phyloP scores from a whole-genome alignment of 2,329 filamentous ascomycete species.

The Parastagonospora avenae region DNA sequence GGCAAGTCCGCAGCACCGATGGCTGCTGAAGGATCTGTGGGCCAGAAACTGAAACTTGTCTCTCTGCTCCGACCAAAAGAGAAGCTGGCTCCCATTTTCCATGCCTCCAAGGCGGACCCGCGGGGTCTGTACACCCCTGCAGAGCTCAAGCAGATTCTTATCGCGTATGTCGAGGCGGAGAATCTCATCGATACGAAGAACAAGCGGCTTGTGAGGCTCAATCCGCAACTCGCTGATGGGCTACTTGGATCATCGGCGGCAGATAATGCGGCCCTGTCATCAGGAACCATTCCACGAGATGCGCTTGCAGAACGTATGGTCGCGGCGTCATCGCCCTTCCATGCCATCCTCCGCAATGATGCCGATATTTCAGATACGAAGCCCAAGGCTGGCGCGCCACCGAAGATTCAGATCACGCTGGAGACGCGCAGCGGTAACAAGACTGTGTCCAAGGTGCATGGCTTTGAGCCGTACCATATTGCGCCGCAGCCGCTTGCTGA shows the following conservation, averaged over 20 bases:
- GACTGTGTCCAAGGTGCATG: slow-evolving; percentile 66
- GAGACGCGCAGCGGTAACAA: slow-evolving; percentile 71
- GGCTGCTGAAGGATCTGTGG: slow-evolving; percentile 49
- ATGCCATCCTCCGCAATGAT: slow-evolving; percentile 60
- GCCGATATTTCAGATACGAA: slow-evolving; percentile 53
- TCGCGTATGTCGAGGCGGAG: slow-evolving; percentile 64
- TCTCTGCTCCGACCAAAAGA: slow-evolving; percentile 62
- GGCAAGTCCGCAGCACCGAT: slow-evolving; percentile 50
- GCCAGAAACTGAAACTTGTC: slow-evolving; percentile 57
- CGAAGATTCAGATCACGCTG: slow-evolving; percentile 64
- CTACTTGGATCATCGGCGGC: slow-evolving; percentile 60
- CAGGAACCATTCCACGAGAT: slow-evolving; percentile 64
- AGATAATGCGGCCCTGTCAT: slow-evolving; percentile 62
- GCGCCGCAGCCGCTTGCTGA: slow-evolving; percentile 65
- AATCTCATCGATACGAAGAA: slow-evolving; percentile 62
- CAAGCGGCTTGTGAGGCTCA: slow-evolving; percentile 65
- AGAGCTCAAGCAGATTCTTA: slow-evolving; percentile 63
- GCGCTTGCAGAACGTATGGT: slow-evolving; percentile 64
- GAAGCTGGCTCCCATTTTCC: slow-evolving; percentile 62
- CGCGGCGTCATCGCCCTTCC: slow-evolving; percentile 61
- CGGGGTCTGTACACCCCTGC: slow-evolving; percentile 63
- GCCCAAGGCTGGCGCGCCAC: slow-evolving; percentile 64
- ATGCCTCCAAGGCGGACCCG: slow-evolving; percentile 55
- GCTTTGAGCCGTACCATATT: slow-evolving; percentile 66
- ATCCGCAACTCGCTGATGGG: slow-evolving; percentile 66